phyloP scores from a whole-genome alignment of 768 basidiomycete genomes.

The Leucocoprinus leucothites region DNA sequence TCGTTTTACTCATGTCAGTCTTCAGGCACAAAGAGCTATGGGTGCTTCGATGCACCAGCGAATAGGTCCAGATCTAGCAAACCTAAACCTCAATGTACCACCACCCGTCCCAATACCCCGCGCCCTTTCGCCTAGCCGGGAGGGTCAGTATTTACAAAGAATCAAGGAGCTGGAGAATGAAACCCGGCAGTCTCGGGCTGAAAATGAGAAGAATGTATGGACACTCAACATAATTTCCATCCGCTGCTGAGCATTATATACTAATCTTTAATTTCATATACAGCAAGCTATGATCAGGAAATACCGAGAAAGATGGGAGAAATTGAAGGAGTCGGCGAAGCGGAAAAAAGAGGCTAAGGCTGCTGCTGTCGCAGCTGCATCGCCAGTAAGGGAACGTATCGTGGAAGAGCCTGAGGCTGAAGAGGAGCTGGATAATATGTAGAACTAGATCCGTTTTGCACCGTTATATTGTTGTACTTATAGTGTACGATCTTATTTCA shows the following conservation, averaged over 20 bases:
- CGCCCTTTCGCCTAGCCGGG: constrained; percentile 48
- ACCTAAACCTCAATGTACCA: constrained; percentile 57
- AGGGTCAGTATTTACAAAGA: constrained; percentile 53
- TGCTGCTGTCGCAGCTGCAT: constrained; percentile 41
- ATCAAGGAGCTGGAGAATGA: constrained; percentile 86
- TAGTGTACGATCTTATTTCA: background rate
- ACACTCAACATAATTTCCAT: background rate
- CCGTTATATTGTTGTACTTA: background rate
- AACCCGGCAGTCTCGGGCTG: constrained; percentile 52
- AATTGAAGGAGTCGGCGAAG: constrained; percentile 83
- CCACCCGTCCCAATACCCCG: constrained; percentile 39
- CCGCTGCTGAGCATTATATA: constrained; percentile 3
- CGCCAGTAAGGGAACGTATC: constrained; percentile 61
- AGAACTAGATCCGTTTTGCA: background rate
- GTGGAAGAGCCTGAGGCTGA: constrained; percentile 67
- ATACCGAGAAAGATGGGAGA: constrained; percentile 87
- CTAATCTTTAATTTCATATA: background rate
- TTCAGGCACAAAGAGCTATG: constrained; percentile 77
- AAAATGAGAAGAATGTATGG: constrained; percentile 82
- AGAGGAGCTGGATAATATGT: constrained; percentile 40
- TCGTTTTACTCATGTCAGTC: background rate
- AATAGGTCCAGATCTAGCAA: constrained; percentile 50
- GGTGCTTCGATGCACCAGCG: constrained; percentile 63
- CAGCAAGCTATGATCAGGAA: constrained; percentile 47
- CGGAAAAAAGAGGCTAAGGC: constrained; percentile 78